These are phyloP conservation scores for Xerocomus cyaneibrunnescens DNA, from an alignment of 1,284 basidiomycete species.

Conservation along the genomic window DNA sequence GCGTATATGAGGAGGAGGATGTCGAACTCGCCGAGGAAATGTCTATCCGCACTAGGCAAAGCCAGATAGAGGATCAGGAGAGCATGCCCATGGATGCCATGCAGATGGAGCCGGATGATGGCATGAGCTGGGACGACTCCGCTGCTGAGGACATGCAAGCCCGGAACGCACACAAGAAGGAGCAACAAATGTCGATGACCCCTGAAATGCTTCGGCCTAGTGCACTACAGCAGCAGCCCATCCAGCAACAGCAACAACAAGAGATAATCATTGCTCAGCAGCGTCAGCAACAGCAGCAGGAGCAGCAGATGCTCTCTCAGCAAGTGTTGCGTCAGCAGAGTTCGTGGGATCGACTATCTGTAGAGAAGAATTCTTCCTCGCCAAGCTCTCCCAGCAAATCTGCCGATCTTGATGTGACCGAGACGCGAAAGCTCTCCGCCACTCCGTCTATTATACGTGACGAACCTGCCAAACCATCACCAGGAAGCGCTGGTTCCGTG, in stretches of 20 bases:
- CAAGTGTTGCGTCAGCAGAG: conserved; percentile 30
- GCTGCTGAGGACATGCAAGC: conserved; percentile 51
- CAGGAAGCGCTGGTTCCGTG: conserved; percentile 36
- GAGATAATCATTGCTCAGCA: conserved; percentile 33
- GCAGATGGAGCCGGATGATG: conserved; percentile 65
- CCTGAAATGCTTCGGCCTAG: conserved; percentile 23
- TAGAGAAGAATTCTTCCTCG: conserved; percentile 22
- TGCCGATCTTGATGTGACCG: conserved; percentile 58
- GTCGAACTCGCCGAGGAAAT: conserved; percentile 55
- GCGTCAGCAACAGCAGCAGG: conserved; percentile 29
- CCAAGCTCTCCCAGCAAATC: conserved; percentile 28
- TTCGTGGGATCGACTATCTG: conserved; percentile 28
- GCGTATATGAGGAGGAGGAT: conserved; percentile 71
- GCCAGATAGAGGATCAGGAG: conserved; percentile 37
- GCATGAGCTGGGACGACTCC: conserved; percentile 73
- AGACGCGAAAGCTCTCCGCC: conserved; percentile 71
- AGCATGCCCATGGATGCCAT: conserved; percentile 20
- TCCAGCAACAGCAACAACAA: conserved; percentile 33
- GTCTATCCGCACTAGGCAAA: conserved; percentile 34
- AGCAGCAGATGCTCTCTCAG: conserved; percentile 34
- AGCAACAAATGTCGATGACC: conserved; percentile 19
- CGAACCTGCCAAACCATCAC: conserved; percentile 32
- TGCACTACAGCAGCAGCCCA: conserved; percentile 14
- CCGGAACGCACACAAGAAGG: conserved; percentile 29
- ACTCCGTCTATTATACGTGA: conserved; percentile 76